These are phyloP conservation scores for Fomitopsis schrenkii DNA, from an alignment of 1,284 basidiomycete genomes.

Conservation along the genomic window DNA sequence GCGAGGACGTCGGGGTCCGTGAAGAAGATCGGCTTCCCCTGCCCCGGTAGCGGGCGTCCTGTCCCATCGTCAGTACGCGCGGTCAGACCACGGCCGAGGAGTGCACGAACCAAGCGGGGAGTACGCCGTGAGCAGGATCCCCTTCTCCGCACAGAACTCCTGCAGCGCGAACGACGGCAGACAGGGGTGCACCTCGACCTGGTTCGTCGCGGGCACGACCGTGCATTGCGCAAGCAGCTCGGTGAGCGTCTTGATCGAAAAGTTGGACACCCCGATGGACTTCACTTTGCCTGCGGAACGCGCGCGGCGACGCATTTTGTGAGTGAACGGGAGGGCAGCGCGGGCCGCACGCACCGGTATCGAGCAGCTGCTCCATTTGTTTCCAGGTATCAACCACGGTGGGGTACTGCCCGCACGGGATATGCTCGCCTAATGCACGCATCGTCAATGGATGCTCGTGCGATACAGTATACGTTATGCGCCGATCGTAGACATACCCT, in stretches of 20 bases:
- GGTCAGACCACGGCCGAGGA: background rate
- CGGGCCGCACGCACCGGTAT: conserved; percentile 33
- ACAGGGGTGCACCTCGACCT: conserved; percentile 59
- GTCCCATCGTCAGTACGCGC: background rate
- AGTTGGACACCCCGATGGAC: conserved; percentile 68
- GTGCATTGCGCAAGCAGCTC: conserved; percentile 35
- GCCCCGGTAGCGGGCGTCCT: conserved; percentile 16
- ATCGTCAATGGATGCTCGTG: background rate
- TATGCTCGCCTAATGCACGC: conserved; percentile 1
- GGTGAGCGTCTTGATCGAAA: conserved; percentile 50
- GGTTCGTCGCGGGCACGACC: conserved; percentile 58
- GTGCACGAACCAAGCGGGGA: conserved; percentile 59
- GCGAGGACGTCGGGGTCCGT: conserved; percentile 30
- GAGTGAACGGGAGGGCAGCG: background rate
- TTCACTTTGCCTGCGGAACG: conserved; percentile 40
- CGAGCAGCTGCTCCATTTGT: conserved; percentile 54
- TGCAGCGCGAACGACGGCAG: conserved; percentile 53
- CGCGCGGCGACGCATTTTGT: background rate
- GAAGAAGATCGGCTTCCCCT: conserved; percentile 21
- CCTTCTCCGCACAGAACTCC: conserved; percentile 49
- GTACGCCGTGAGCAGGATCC: conserved; percentile 67
- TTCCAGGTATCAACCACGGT: conserved; percentile 52
- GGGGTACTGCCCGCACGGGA: conserved; percentile 37
- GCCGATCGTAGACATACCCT: conserved; percentile 12
- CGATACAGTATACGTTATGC: background rate